Percentiles rank a stretch among this genome's conserved stretches.
Evolutionary conservation across 768 basidiomycete genomes (phyloP).

Genomic region (Melanogaster broomeanus): DNA sequence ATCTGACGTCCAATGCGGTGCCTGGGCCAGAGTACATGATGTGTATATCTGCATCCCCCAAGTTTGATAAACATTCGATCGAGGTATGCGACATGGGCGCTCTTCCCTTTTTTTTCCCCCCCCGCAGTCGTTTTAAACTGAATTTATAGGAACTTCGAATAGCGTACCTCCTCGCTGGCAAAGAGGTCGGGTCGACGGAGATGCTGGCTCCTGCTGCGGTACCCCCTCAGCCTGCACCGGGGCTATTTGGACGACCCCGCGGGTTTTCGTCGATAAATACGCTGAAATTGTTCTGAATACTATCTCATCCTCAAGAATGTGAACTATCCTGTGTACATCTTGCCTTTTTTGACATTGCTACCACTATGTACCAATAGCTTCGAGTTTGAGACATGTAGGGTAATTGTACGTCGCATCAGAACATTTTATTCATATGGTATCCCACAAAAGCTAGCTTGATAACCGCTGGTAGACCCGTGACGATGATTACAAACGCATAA

Average conservation of each 20-base stretch:
- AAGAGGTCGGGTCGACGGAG: conserved; percentile 46
- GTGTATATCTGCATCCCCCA: conserved; percentile 37
- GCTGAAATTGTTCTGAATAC: conserved; percentile 14
- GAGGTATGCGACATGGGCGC: conserved; percentile 38
- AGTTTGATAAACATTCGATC: conserved; percentile 46
- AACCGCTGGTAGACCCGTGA: no score
- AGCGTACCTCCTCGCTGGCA: conserved; percentile 41
- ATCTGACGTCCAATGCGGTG: conserved; percentile 6
- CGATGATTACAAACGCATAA: no score
- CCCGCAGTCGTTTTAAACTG: background rate
- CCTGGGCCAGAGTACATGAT: conserved; percentile 35
- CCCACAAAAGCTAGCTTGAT: no score
- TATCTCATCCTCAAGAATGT: background rate
- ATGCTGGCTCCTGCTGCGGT: conserved; percentile 26
- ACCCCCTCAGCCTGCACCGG: conserved; percentile 24
- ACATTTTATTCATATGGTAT: no score
- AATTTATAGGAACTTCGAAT: conserved; percentile 50
- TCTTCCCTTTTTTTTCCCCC: background rate
- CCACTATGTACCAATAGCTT: background rate
- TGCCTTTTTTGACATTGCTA: conserved; percentile 1
- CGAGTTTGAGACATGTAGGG: background rate
- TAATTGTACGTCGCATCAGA: no score
- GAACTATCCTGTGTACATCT: background rate
- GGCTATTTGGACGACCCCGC: conserved; percentile 31
- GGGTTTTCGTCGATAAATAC: conserved; percentile 27